These are phyloP conservation scores for Ustilago trichophora DNA, from an alignment of 1,284 basidiomycete genomes.

Conservation along the genomic window DNA sequence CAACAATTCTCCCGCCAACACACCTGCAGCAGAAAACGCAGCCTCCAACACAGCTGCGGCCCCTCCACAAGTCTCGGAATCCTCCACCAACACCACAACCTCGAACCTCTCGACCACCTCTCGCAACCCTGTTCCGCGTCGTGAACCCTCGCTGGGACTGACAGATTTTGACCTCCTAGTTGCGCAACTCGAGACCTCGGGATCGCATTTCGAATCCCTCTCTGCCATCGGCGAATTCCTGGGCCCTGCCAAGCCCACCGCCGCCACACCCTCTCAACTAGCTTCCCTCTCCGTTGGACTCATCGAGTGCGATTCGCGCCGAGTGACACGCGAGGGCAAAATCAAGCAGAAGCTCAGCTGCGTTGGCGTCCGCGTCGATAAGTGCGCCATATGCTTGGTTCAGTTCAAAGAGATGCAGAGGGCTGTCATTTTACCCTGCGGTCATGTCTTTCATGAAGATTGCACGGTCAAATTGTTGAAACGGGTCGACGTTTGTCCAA, in stretches of 20 bases:
- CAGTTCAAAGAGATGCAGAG: conserved; percentile 77
- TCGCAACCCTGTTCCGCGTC: conserved; percentile 1
- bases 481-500: conserved; percentile 37
- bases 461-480: conserved; percentile 44
- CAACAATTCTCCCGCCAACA: too few species aligned
- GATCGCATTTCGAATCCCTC: conserved; percentile 68
- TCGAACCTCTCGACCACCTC: too few species aligned
- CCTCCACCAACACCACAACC: too few species aligned
- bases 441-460: conserved; percentile 70
- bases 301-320: conserved; percentile 75
- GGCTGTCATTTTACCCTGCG: conserved; percentile 75
- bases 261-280: conserved; percentile 63
- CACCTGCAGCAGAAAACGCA: too few species aligned
- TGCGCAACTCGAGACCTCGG: conserved; percentile 46
- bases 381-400: conserved; percentile 80
- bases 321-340: conserved; percentile 76
- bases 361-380: conserved; percentile 77
- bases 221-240: conserved; percentile 74
- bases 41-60: too few species aligned
- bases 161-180: conserved; percentile 65
- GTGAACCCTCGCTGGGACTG: conserved; percentile 30
- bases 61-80: too few species aligned
- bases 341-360: conserved; percentile 79
- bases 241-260: conserved; percentile 70
- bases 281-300: conserved; percentile 71